Evolutionary conservation across 2,329 filamentous ascomycete genomes (phyloP).

Genomic region (Phaeosphaeriaceae sp.): DNA sequence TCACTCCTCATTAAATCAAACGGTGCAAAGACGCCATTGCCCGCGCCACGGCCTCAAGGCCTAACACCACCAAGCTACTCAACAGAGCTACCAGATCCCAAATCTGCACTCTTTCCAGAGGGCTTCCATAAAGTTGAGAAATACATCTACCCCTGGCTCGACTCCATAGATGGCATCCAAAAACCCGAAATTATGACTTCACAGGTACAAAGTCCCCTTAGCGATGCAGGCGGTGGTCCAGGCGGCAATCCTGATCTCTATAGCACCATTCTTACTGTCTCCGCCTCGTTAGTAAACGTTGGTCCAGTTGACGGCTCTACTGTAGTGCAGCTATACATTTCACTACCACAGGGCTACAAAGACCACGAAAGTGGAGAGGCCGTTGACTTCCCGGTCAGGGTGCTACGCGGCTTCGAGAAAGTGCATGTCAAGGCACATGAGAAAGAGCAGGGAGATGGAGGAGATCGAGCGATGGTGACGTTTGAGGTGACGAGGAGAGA

Average conservation of each 20-base stretch:
- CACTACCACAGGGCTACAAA: conserved; percentile 53
- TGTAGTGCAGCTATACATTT: conserved; percentile 65
- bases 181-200: conserved; percentile 57
- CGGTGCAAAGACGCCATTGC: conserved; percentile 53
- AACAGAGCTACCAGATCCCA: conserved; percentile 59
- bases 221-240: conserved; percentile 71
- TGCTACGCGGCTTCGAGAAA: conserved; percentile 55
- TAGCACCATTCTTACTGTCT: conserved; percentile 60
- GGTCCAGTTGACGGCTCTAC: conserved; percentile 61
- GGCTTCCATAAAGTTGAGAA: conserved; percentile 68
- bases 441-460: conserved; percentile 26
- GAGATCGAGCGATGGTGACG: conserved; percentile 30
- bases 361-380: conserved; percentile 51
- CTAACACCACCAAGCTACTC: conserved; percentile 56
- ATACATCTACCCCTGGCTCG: conserved; percentile 76
- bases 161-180: conserved; percentile 57
- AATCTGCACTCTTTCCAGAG: conserved; percentile 66
- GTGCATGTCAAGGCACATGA: conserved; percentile 38
- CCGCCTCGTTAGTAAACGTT: conserved; percentile 65
- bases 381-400: conserved; percentile 63
- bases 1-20: conserved; percentile 54
- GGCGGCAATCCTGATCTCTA: conserved; percentile 73
- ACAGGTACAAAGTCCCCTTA: conserved; percentile 61
- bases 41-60: conserved; percentile 43
- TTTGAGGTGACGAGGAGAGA: conserved; percentile 51